Base-by-base conservation (phyloP, 2,329 filamentous ascomycete species). In the Botryotinia globosa region DNA sequence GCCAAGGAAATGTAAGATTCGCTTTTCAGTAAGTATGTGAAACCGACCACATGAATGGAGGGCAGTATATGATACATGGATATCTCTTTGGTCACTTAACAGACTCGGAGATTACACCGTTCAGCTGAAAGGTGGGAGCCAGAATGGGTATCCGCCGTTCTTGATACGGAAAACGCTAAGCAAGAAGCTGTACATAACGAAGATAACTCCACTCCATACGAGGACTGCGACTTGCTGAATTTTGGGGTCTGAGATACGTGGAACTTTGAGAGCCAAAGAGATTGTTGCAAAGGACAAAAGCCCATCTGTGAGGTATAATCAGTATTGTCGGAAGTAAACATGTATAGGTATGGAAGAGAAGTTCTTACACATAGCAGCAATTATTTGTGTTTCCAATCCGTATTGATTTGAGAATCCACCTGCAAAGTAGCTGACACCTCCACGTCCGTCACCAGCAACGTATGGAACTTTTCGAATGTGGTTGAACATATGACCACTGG, bases 401-500 rank as follows among this genome's bases (percentile, higher is more conserved):
- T 91, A 94, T 81, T 99, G 96, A 81, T 90, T 97, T 82, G 95
- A 94, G 83, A 99, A 99, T 1, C 96, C 95, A 56, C 87, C 87
- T 6, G 95, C 93, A 82, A 99, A 96, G 82, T 98, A 98, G 80
- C 84, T 92, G 75, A 99, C 89, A 8, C 94, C 94, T 29, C 96
- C 96, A 71, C 88, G 90, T 37, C 94, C 93, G 81, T 98, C 90
- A 59, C 92, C 92, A 59, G 90, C 87, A 45, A 98, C 94, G 79
- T 99, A 99, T 4, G 96, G 96, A 4, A 97, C 93, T 82, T 96
- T 95, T 78, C 97, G 90, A 80, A 99, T 99, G 81, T 98, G 94
- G 83, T 98, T 99, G 87, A 97, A 99, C 97, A 99, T 99, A 83
- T 98, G 94, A 56, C 96, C 97, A 78, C 92, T 96, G 64, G 92